These are phyloP conservation scores for Linnemannia exigua DNA, from an alignment of 192 early-diverging fungal genomes.

Conservation along the genomic window DNA sequence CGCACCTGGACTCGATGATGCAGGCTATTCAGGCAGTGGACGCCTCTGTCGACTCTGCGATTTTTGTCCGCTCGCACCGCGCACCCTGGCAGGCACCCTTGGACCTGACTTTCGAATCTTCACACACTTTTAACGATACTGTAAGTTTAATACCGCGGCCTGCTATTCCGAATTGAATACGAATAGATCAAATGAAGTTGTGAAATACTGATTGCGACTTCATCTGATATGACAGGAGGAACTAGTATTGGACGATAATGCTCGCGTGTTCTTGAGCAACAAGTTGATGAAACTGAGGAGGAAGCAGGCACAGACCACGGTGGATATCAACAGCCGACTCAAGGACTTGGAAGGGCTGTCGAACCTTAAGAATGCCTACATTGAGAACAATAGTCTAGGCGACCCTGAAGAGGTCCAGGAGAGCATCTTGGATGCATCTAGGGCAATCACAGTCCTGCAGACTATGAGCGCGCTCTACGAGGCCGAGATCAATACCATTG, in stretches of 20 bases:
- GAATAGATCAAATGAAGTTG: background rate
- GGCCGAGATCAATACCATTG: slow-evolving; percentile 74
- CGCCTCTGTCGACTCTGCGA: slow-evolving; percentile 63
- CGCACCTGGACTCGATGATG: slow-evolving; percentile 47
- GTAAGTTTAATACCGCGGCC: slow-evolving; percentile 26
- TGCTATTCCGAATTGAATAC: background rate
- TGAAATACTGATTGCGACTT: background rate
- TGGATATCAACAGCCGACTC: slow-evolving; percentile 63
- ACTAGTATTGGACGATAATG: slow-evolving; percentile 70
- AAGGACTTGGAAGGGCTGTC: slow-evolving; percentile 68
- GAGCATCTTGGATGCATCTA: slow-evolving; percentile 65
- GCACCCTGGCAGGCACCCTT: slow-evolving; percentile 34
- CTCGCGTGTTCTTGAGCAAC: slow-evolving; percentile 76
- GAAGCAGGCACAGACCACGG: slow-evolving; percentile 60
- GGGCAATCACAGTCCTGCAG: slow-evolving; percentile 66
- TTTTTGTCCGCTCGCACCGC: slow-evolving; percentile 61
- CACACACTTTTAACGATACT: slow-evolving; percentile 41
- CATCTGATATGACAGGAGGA: slow-evolving; percentile 33
- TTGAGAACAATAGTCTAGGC: slow-evolving; percentile 63
- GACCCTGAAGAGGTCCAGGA: slow-evolving; percentile 73
- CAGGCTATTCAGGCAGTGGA: slow-evolving; percentile 63
- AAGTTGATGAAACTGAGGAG: slow-evolving; percentile 71
- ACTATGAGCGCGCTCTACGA: slow-evolving; percentile 62
- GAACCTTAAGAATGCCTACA: slow-evolving; percentile 63
- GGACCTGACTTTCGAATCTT: slow-evolving; percentile 56